Percentiles rank a stretch among this genome's conserved stretches.
These are phyloP conservation scores for Macrolepiota albuminosa DNA, from an alignment of 768 basidiomycete species.

Conservation along the genomic window DNA sequence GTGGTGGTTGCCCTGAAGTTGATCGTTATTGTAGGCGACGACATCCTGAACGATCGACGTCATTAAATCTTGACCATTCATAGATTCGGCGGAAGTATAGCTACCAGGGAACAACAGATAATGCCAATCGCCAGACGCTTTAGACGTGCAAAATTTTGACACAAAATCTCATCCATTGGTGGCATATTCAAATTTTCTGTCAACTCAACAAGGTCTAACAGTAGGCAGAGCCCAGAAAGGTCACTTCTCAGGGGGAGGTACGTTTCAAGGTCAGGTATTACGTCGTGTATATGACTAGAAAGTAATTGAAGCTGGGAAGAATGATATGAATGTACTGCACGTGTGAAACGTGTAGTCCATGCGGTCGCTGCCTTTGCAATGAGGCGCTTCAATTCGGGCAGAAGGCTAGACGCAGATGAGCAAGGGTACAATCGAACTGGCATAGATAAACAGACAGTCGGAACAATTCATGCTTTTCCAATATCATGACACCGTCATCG, in stretches of 20 bases:
- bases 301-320: constrained; percentile 28
- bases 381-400: constrained; percentile 30
- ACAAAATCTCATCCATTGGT: constrained; percentile 20
- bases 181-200: constrained; percentile 41
- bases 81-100: constrained; percentile 11
- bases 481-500: constrained; percentile 10
- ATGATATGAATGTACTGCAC: constrained; percentile 29
- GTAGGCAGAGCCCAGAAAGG: constrained; percentile 42
- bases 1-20: constrained; percentile 27
- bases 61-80: constrained; percentile 4
- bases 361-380: constrained; percentile 24
- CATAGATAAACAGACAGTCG: constrained; percentile 26
- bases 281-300: constrained; percentile 18
- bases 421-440: constrained; percentile 7
- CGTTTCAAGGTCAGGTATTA: constrained; percentile 37
- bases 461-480: constrained; percentile 26
- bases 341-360: constrained; percentile 41
- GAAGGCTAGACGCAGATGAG: constrained; percentile 27
- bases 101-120: constrained; percentile 50
- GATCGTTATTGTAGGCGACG: constrained; percentile 46
- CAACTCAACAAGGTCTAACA: constrained; percentile 50
- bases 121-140: constrained; percentile 42
- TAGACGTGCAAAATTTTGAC: constrained; percentile 27
- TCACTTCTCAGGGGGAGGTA: constrained; percentile 45
- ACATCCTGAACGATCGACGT: constrained; percentile 45